These are phyloP conservation scores for Prunus fruticosa DNA, from an alignment of 306 rosid genomes.

Conservation along the genomic window DNA sequence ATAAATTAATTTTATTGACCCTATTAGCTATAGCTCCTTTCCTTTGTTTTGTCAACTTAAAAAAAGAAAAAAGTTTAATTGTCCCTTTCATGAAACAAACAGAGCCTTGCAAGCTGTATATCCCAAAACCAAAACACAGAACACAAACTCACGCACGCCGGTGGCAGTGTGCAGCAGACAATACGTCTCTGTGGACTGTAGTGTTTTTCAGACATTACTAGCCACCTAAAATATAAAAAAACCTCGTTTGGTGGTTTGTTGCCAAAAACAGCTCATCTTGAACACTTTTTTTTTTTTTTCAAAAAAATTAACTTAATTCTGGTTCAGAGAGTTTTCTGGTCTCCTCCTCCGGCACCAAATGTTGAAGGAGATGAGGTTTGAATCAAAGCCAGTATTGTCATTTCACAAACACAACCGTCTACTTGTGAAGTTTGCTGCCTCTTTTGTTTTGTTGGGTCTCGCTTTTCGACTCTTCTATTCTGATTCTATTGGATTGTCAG, in stretches of 20 bases:
- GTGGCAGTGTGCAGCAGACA: background rate
- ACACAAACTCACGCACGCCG: background rate
- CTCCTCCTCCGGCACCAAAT: constrained; percentile 1
- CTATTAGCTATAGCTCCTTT: too few relatives aligned
- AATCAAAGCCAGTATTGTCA: constrained; percentile 25
- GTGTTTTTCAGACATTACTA: background rate
- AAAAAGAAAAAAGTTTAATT: too few relatives aligned
- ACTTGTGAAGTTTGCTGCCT: constrained; percentile 33
- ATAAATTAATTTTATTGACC: too few relatives aligned
- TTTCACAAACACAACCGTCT: constrained; percentile 24
- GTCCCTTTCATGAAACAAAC: background rate
- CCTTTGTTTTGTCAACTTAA: too few relatives aligned
- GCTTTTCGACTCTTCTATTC: constrained; percentile 38
- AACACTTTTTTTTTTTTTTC: background rate
- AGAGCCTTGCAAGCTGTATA: too few relatives aligned
- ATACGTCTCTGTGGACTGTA: background rate
- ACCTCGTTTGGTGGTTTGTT: background rate
- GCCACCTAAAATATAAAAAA: constrained; percentile 8
- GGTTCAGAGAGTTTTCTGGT: background rate
- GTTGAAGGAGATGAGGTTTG: constrained; percentile 35
- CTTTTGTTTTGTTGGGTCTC: constrained; percentile 36
- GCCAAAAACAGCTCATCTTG: background rate
- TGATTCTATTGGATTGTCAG: constrained; percentile 22
- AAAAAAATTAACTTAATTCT: too few relatives aligned
- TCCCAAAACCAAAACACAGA: background rate